Evolutionary conservation across 176 grass and related monocot species (phyloP).

Genomic region (Rhynchospora pubera): DNA sequence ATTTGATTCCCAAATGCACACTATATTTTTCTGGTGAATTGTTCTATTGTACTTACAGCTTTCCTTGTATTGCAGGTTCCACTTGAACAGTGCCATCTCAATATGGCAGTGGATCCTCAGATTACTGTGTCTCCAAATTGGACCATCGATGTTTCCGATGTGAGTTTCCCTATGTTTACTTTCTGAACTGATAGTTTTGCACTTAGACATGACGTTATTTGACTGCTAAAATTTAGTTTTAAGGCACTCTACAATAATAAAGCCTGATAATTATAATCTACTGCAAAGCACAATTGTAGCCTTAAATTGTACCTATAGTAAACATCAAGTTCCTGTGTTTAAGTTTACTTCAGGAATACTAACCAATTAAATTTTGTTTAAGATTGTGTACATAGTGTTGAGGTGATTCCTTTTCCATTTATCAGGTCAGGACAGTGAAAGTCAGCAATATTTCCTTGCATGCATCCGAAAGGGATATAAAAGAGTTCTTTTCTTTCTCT

Average conservation of each 20-base stretch:
- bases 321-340: background rate
- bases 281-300: background rate
- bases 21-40: background rate
- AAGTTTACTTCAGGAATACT: background rate
- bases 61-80: constrained; percentile 20
- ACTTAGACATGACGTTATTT: background rate
- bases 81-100: constrained; percentile 18
- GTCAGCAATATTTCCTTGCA: constrained; percentile 75
- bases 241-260: background rate
- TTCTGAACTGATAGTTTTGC: background rate
- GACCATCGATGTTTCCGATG: constrained; percentile 29
- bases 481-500: constrained; percentile 97
- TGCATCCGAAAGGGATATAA: constrained; percentile 78
- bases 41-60: background rate
- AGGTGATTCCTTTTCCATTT: constrained; percentile 1
- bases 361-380: background rate
- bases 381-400: background rate
- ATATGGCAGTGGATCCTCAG: constrained; percentile 28
- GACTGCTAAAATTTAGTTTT: background rate
- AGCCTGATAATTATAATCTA: background rate
- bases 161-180: background rate
- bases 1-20: background rate
- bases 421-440: constrained; percentile 76
- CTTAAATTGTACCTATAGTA: background rate
- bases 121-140: constrained; percentile 20